Percentiles rank a stretch among this genome's conserved stretches.
Evolutionary conservation across 2,329 filamentous ascomycete genomes (phyloP).

Genomic region (Hypoxylon sp.): DNA sequence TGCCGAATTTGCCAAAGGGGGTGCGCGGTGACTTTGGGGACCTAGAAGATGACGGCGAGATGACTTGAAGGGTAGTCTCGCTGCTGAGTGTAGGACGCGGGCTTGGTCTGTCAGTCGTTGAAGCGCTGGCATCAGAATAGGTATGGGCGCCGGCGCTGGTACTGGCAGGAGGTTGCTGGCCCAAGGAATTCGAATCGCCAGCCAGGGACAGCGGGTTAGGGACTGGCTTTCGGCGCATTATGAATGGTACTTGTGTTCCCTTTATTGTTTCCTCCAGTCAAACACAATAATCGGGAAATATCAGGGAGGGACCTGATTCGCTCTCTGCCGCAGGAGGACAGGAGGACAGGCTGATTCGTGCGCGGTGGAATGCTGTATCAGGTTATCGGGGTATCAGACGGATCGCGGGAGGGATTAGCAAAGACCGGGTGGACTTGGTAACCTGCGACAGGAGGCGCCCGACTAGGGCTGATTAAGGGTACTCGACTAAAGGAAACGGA

Average conservation of each 20-base stretch:
- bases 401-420: slow-evolving; percentile 50
- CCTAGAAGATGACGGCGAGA: slow-evolving; percentile 48
- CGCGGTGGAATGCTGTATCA: slow-evolving; percentile 54
- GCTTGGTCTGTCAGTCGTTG: slow-evolving; percentile 45
- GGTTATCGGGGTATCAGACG: slow-evolving; percentile 46
- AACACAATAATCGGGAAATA: slow-evolving; percentile 48
- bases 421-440: slow-evolving; percentile 51
- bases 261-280: slow-evolving; percentile 42
- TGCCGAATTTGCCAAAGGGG: slow-evolving; percentile 52
- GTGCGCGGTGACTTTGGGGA: slow-evolving; percentile 53
- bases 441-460: slow-evolving; percentile 52
- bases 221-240: slow-evolving; percentile 70
- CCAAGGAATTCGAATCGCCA: slow-evolving; percentile 55
- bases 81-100: slow-evolving; percentile 43
- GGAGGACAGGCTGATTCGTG: slow-evolving; percentile 52
- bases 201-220: slow-evolving; percentile 70
- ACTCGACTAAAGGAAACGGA: slow-evolving; percentile 4
- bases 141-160: slow-evolving; percentile 35
- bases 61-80: slow-evolving; percentile 48
- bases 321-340: slow-evolving; percentile 53
- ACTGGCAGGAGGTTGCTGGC: slow-evolving; percentile 49
- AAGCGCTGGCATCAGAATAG: slow-evolving; percentile 44
- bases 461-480: slow-evolving; percentile 36
- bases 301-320: slow-evolving; percentile 52
- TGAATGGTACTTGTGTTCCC: slow-evolving; percentile 45